A percentile compares a stretch with the other conserved stretches of the same genome.
phyloP scores from a whole-genome alignment of 768 basidiomycete genomes.

The Kwoniella heveanensis region DNA sequence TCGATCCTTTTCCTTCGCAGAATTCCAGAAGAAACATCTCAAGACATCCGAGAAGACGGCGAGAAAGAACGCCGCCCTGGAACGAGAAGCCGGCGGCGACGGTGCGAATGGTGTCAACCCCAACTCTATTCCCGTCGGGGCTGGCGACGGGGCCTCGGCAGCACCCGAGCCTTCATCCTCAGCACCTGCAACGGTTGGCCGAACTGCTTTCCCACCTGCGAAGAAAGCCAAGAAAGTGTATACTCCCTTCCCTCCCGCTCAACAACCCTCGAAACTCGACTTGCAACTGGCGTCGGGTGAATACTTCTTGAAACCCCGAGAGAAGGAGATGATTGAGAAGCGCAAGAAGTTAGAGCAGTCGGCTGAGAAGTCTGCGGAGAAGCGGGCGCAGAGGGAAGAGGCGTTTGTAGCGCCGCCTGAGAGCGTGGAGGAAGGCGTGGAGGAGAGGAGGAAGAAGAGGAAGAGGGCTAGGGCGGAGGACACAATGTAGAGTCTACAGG shows the following conservation, averaged over 20 bases:
- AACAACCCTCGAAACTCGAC: conserved; percentile 92
- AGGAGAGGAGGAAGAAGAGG: conserved; percentile 66
- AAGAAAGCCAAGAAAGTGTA: conserved; percentile 76
- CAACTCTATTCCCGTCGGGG: conserved; percentile 41
- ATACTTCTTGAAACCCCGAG: conserved; percentile 90
- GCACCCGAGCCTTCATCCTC: neutral
- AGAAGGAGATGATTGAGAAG: conserved; percentile 77
- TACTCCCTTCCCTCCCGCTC: conserved; percentile 98
- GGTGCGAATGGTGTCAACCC: no score
- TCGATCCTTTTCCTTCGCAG: conserved; percentile 24
- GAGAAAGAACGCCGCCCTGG: conserved; percentile 76
- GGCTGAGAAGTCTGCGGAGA: conserved; percentile 70
- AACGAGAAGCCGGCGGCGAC: conserved; percentile 62
- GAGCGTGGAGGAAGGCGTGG: conserved; percentile 68
- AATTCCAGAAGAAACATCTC: conserved; percentile 89
- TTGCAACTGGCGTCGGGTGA: conserved; percentile 94
- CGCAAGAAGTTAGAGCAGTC: conserved; percentile 79
- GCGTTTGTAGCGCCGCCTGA: conserved; percentile 88
- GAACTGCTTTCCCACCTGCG: conserved; percentile 55
- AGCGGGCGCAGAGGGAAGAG: conserved; percentile 78
- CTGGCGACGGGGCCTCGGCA: neutral
- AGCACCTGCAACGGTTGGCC: neutral
- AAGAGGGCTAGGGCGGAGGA: conserved; percentile 23
- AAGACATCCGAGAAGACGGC: conserved; percentile 91
- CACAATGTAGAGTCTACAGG: no score